Evolutionary conservation across 495 filamentous ascomycete species (phyloP).

Genomic region (Penicillium atrosanguineum): DNA sequence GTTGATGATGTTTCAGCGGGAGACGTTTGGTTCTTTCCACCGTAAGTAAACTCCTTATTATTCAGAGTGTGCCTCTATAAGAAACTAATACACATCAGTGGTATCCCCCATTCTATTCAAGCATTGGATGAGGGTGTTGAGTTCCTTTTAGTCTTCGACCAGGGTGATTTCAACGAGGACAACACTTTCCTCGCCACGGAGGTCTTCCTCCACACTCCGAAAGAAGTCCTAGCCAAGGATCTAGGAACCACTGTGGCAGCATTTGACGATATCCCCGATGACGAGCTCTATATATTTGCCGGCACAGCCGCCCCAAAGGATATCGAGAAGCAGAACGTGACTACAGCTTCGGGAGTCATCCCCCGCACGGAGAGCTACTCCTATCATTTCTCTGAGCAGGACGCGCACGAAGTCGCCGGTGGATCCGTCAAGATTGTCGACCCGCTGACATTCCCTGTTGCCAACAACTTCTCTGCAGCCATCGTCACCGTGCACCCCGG

Average conservation of each 20-base stretch:
- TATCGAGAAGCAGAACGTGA: constrained; percentile 60
- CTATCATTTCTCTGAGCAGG: constrained; percentile 65
- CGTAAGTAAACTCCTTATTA: constrained; percentile 18
- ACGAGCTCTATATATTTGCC: constrained; percentile 68
- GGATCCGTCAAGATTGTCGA: constrained; percentile 69
- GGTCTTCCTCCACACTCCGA: constrained; percentile 58
- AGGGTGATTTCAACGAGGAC: constrained; percentile 66
- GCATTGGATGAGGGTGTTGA: constrained; percentile 62
- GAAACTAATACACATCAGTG: constrained; percentile 24
- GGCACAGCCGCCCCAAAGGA: constrained; percentile 59
- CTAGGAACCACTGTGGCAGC: constrained; percentile 52
- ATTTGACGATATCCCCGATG: constrained; percentile 57
- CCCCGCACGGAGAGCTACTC: constrained; percentile 54
- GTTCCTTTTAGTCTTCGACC: constrained; percentile 69
- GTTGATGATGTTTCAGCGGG: constrained; percentile 64
- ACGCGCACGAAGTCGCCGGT: constrained; percentile 55
- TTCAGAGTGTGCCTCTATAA: neutral
- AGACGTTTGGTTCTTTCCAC: constrained; percentile 72
- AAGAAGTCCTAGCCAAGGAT: constrained; percentile 62
- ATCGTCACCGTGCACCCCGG: constrained; percentile 66
- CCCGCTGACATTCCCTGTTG: constrained; percentile 60
- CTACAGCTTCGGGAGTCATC: constrained; percentile 55
- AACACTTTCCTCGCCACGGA: constrained; percentile 67
- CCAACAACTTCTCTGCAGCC: constrained; percentile 57
- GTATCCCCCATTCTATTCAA: constrained; percentile 67